Percentiles rank a stretch among this genome's conserved stretches.
These are phyloP conservation scores for Moesziomyces sp. DNA, from an alignment of 1,284 basidiomycete genomes.

Conservation along the genomic window DNA sequence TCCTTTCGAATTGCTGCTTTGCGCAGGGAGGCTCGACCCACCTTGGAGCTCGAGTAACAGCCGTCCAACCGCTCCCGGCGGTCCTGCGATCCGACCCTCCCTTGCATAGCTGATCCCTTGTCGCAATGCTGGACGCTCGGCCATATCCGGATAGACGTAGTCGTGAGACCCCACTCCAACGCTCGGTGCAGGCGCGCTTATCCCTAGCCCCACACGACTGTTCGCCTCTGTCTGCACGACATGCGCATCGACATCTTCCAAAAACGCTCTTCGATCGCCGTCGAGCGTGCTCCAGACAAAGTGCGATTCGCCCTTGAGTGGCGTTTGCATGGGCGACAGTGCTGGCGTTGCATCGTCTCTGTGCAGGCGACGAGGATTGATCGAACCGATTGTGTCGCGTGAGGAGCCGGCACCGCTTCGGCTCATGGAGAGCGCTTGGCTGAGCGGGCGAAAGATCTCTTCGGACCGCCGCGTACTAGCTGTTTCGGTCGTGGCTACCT, in stretches of 20 bases:
- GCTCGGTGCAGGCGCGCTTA: background rate
- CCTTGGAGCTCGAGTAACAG: constrained; percentile 11
- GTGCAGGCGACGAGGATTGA: too few relatives aligned
- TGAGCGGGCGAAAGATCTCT: constrained; percentile 36
- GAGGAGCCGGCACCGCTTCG: constrained; percentile 9
- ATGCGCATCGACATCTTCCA: too few relatives aligned
- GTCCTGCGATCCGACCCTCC: constrained; percentile 9
- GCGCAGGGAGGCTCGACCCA: too few relatives aligned
- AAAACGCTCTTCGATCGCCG: background rate
- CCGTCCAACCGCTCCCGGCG: constrained; percentile 11
- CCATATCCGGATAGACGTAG: constrained; percentile 2
- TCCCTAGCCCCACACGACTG: constrained; percentile 2
- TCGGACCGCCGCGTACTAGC: constrained; percentile 9
- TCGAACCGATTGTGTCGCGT: constrained; percentile 2
- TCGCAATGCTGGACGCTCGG: background rate
- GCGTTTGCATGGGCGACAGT: constrained; percentile 4
- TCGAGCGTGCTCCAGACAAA: constrained; percentile 9
- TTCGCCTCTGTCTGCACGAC: background rate
- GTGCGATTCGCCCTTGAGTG: constrained; percentile 9
- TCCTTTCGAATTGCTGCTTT: too few relatives aligned
- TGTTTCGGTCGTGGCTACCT: constrained; percentile 21
- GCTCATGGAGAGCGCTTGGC: constrained; percentile 8
- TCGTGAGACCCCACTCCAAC: too few relatives aligned
- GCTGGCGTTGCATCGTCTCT: background rate
- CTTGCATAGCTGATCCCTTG: background rate